Percentiles rank a stretch among this genome's conserved stretches.
phyloP scores from a whole-genome alignment of 768 basidiomycete species.

The Multifurca ochricompacta region DNA sequence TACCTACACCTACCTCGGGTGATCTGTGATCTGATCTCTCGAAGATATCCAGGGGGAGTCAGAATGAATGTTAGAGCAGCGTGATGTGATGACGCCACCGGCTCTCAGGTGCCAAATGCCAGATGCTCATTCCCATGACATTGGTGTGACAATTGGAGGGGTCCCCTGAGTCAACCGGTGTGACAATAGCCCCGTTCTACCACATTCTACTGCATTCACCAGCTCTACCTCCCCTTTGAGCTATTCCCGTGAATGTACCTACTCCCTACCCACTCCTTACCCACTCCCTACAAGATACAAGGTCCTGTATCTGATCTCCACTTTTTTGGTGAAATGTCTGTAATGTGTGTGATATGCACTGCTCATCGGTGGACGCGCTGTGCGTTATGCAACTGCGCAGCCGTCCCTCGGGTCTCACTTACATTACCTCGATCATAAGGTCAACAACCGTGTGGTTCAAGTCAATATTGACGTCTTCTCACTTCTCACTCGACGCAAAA shows the following conservation, averaged over 20 bases:
- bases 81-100: conserved; percentile 2
- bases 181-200: background rate
- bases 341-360: background rate
- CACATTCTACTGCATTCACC: too few relatives aligned
- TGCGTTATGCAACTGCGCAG: background rate
- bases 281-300: too few relatives aligned
- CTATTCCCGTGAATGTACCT: background rate
- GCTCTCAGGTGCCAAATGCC: background rate
- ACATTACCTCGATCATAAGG: background rate
- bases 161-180: background rate
- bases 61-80: background rate
- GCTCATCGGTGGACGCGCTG: background rate
- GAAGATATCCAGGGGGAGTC: too few relatives aligned
- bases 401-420: background rate
- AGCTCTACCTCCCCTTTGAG: too few relatives aligned
- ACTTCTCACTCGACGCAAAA: background rate
- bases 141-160: background rate
- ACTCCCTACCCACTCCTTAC: too few relatives aligned
- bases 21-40: too few relatives aligned
- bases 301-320: too few relatives aligned
- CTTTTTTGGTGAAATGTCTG: too few relatives aligned
- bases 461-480: background rate
- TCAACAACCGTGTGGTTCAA: background rate
- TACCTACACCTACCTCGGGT: too few relatives aligned
- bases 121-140: conserved; percentile 1